Evolutionary conservation across 805 yeast species (phyloP), one percentile per base, ranked within the genome.

Genomic region (Saturnispora mendoncae): DNA sequence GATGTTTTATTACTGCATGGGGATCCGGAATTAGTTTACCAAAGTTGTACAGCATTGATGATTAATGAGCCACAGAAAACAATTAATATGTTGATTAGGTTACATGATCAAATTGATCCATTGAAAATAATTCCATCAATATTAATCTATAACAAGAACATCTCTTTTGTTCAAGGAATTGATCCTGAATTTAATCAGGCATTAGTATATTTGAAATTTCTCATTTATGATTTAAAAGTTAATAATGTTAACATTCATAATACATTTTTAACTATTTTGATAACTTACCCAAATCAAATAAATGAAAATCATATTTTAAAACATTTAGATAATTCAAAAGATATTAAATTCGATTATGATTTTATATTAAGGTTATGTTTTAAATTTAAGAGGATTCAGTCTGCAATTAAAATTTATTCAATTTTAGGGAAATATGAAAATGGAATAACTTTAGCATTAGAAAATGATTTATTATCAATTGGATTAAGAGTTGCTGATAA

Each of bases 381-480:
- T 38, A 72, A 70, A 42, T 71, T 72, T 53, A 58, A 72, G 9
- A 76, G 74, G 44, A 65, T 69, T 38, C 74, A 74, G 45, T 72
- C 88, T 1, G 87, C 95, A 1, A 76, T 86, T 8, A 70, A 73
- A 44, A 70, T 92, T n/a, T 77, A 82, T 51, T 74, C 92, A 1
- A 66, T 74, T 38, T 61, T 85, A 59, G 74, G 70, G 4, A 67
- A 83, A 35, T 84, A 71, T 54, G 94, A 86, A 46, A 87, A 84
- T 41, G 97, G 97, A 0, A 76, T 88, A 27, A 68, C 69, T 37
- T 57, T 92, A 42, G 90, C 96, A 0, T 63, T 92, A 35, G 69
- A 73, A 4, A 62, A 75, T 46, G 73, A 74, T 26, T 62, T 80
- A 50, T 60, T 76, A 5, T 80, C 78, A 19, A 62, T 75, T 33